phyloP scores from a whole-genome alignment of 176 grass and related monocot genomes.

The Bonia amplexicaulis region DNA sequence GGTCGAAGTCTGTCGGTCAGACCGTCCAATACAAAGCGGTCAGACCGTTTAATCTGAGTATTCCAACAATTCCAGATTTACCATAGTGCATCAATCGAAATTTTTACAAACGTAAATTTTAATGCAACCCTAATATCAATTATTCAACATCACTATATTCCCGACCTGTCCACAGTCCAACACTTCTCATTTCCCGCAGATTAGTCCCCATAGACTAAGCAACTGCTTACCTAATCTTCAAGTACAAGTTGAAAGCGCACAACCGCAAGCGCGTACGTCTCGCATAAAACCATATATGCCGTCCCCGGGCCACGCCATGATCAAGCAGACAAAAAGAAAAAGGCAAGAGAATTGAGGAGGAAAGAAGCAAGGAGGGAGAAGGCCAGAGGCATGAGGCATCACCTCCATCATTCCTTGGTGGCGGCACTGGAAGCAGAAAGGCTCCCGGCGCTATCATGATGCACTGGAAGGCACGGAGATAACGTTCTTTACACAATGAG shows the following conservation, averaged over 20 bases:
- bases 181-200: neutral
- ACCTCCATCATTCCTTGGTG: neutral
- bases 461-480: slow-evolving; percentile 1
- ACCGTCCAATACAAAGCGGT: no score
- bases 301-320: neutral
- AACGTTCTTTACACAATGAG: neutral
- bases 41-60: no score
- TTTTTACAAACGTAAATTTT: no score
- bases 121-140: no score
- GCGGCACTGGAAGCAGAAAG: neutral
- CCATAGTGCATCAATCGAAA: no score
- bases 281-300: neutral
- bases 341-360: neutral
- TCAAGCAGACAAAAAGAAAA: neutral
- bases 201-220: neutral
- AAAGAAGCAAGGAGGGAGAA: neutral
- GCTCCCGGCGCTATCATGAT: slow-evolving; percentile 14
- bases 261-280: neutral
- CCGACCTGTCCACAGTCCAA: no score
- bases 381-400: neutral
- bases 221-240: neutral
- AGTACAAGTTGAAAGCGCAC: neutral
- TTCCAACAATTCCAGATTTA: no score
- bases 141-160: no score
- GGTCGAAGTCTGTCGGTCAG: no score